Evolutionary conservation across 305 asterid genomes (phyloP).

Genomic region (Solanum hybrid): DNA sequence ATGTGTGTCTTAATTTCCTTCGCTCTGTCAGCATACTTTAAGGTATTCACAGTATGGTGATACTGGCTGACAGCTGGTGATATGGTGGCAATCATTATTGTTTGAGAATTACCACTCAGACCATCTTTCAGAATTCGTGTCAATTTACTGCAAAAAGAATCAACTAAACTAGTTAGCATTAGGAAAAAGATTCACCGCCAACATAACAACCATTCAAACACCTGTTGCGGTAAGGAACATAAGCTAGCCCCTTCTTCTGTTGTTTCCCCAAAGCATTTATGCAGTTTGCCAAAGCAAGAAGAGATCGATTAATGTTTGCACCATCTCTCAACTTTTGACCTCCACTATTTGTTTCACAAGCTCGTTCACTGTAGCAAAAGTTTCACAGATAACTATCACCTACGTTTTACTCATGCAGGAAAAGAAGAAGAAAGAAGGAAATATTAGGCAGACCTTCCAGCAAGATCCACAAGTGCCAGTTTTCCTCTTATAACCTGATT

Average conservation of each 20-base stretch:
- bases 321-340: conserved; percentile 97
- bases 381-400: neutral
- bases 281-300: conserved; percentile 97
- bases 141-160: conserved; percentile 58
- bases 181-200: conserved; percentile 6
- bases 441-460: conserved; percentile 65
- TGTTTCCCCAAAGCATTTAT: conserved; percentile 92
- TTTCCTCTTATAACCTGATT: conserved; percentile 81
- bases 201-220: conserved; percentile 16
- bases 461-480: conserved; percentile 94
- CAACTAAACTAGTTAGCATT: conserved; percentile 19
- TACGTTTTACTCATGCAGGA: conserved; percentile 9
- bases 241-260: conserved; percentile 92
- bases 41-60: conserved; percentile 86
- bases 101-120: conserved; percentile 91
- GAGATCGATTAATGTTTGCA: conserved; percentile 87
- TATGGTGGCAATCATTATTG: conserved; percentile 87
- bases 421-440: conserved; percentile 11
- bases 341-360: conserved; percentile 86
- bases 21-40: conserved; percentile 93
- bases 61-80: conserved; percentile 88
- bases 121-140: conserved; percentile 97
- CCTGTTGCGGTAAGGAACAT: conserved; percentile 98
- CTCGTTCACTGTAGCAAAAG: conserved; percentile 68
- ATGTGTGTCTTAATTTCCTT: conserved; percentile 93